A percentile compares a stretch with the other conserved stretches of the same genome.
Conservation (phyloP, 176 grass and related monocot species). For the Coix lacrymajobi region DNA sequence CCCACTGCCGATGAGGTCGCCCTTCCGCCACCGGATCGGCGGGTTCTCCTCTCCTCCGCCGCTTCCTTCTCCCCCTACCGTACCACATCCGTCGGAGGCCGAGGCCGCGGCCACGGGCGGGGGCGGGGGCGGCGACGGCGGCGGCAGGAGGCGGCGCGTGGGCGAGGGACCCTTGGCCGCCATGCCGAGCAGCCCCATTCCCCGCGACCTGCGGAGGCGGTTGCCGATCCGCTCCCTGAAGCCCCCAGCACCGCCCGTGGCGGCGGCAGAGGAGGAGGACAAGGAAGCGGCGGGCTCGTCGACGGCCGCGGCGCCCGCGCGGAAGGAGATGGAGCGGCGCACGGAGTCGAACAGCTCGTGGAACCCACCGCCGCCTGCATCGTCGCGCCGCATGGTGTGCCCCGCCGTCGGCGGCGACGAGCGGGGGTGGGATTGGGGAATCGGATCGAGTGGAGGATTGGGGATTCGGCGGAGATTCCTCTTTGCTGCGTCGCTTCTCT, state of each 20-base stretch:
- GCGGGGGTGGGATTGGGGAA: neutral
- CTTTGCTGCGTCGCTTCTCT: neutral
- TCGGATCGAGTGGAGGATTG: conserved; percentile 11
- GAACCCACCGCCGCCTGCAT: conserved; percentile 30
- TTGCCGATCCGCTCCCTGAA: conserved; percentile 53
- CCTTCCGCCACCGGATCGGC: conserved; percentile 70
- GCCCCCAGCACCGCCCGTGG: neutral
- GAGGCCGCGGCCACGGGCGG: neutral
- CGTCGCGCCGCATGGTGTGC: conserved; percentile 40
- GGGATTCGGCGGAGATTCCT: neutral
- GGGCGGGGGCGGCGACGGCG: neutral
- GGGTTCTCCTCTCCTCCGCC: conserved; percentile 28
- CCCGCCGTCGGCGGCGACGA: neutral
- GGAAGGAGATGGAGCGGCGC: conserved; percentile 55
- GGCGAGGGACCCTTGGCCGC: conserved; percentile 50
- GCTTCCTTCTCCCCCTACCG: neutral
- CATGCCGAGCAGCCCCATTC: conserved; percentile 57
- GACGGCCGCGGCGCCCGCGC: conserved; percentile 27
- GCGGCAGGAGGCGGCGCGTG: conserved; percentile 18
- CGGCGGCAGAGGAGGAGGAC: neutral
- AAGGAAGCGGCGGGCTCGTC: conserved; percentile 34
- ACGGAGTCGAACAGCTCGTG: conserved; percentile 88
- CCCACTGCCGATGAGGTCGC: conserved; percentile 62
- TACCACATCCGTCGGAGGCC: neutral
- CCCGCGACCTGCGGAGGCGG: conserved; percentile 57